phyloP scores from a whole-genome alignment of 2,329 filamentous ascomycete species.

The Anisogramma anomala region DNA sequence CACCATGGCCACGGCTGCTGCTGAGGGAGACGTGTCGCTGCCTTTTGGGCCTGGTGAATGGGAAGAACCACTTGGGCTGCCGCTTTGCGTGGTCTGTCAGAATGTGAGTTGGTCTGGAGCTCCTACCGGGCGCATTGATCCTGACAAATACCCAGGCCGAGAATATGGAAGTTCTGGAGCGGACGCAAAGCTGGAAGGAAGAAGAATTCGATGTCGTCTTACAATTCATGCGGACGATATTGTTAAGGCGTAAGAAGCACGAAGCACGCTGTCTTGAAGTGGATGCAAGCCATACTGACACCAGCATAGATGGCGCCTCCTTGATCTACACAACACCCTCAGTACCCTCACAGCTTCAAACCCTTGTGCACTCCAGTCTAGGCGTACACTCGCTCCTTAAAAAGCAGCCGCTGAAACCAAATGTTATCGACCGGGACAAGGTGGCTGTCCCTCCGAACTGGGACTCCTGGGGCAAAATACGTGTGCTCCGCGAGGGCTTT shows the following conservation, averaged over 20 bases:
- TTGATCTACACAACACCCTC: constrained; percentile 76
- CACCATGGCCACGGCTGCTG: constrained; percentile 43
- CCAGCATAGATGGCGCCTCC: constrained; percentile 59
- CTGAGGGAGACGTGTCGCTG: constrained; percentile 57
- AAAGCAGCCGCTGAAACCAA: constrained; percentile 69
- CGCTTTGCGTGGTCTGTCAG: constrained; percentile 89
- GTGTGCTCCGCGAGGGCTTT: constrained; percentile 81
- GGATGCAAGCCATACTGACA: constrained; percentile 15
- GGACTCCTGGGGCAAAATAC: constrained; percentile 97
- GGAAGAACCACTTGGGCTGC: constrained; percentile 79
- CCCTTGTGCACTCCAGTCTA: constrained; percentile 71
- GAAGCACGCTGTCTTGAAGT: constrained; percentile 23
- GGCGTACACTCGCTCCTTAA: constrained; percentile 77
- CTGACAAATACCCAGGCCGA: constrained; percentile 47
- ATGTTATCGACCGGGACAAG: constrained; percentile 87
- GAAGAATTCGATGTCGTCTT: constrained; percentile 93
- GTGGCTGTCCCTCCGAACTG: constrained; percentile 92
- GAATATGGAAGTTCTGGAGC: constrained; percentile 82
- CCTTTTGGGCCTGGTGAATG: constrained; percentile 83
- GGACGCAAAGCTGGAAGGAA: constrained; percentile 86
- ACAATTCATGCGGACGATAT: constrained; percentile 79
- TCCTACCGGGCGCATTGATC: neutral
- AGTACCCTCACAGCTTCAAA: constrained; percentile 63
- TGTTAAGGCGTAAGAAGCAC: constrained; percentile 63
- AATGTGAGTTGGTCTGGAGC: constrained; percentile 48